Evolutionary conservation across 345 rosid species (phyloP), one percentile per base, ranked within the genome.

Genomic region (Jatropha curcas): DNA sequence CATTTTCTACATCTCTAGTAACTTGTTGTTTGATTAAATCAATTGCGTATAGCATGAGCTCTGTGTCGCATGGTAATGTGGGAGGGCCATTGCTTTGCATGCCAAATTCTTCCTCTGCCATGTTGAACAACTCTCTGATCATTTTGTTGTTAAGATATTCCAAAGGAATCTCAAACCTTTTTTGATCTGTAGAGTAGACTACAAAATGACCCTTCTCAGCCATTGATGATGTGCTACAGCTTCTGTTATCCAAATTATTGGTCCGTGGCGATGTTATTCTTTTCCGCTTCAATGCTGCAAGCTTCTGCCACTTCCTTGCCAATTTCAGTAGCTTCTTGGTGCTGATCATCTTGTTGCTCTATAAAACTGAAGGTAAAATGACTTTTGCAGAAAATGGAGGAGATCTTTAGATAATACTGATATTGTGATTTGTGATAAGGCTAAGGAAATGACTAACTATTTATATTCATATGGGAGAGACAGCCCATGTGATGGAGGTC

Each of bases 231-330:
- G 60, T 68, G 71, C 60, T 53, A 13, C 61, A 68, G 14, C 67
- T 39, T 20, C 31, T 64, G 4, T 30, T 12, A 2, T 24, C 56
- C 7, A 50, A 7, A 13, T 20, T 30, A 62, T n/a, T 1, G 7
- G 39, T 7, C 5, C n/a, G 65, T n/a, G 71, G 31, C 8, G 14
- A 39, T 24, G 45, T 57, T 11, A 56, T 30, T n/a, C 71, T 34
- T 41, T 73, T 43, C 45, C 53, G 28, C 52, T 60, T 24, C 4
- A 25, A 33, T 11, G 48, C 59, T 22, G 67, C 71, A 1, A 65
- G 1, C 22, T 65, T 65, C 56, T 52, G 64, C 76, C 76, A 73
- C 31, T 65, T 73, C 65, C 53, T 73, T 20, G 70, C 71, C 60
- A 61, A 33, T 31, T 61, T 60, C 5, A 50, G 39, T 33, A 61